Percentiles rank a stretch among this genome's conserved stretches.
Evolutionary conservation across 805 yeast genomes (phyloP).

Genomic region (Kazachstania bromeliacearum): DNA sequence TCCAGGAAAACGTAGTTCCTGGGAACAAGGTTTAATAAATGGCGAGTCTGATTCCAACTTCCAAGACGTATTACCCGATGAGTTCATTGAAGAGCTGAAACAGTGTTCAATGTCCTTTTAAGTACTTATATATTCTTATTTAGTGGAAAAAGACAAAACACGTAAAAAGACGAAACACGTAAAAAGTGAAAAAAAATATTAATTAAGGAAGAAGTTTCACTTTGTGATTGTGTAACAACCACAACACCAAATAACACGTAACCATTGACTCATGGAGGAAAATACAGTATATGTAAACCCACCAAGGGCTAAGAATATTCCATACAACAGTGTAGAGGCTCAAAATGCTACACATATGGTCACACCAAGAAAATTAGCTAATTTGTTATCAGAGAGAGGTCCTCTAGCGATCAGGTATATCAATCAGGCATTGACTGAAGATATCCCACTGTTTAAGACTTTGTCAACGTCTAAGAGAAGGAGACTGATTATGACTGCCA

Average conservation of each 20-base stretch:
- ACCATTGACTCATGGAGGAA: too few species aligned
- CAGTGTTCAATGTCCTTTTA: constrained; percentile 1
- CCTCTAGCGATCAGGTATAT: constrained; percentile 87
- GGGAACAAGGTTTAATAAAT: constrained; percentile 46
- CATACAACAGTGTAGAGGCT: too few species aligned
- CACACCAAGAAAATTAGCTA: constrained; percentile 46
- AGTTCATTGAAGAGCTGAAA: constrained; percentile 5
- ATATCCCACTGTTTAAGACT: constrained; percentile 69
- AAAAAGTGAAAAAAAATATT: too few species aligned
- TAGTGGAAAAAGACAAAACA: background rate
- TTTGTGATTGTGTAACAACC: too few species aligned
- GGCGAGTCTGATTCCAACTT: constrained; percentile 23
- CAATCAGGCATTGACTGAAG: constrained; percentile 62
- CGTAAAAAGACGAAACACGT: too few species aligned
- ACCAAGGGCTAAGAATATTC: too few species aligned
- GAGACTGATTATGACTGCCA: constrained; percentile 76
- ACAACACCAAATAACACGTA: too few species aligned
- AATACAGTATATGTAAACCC: too few species aligned
- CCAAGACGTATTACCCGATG: constrained; percentile 29
- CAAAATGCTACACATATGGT: constrained; percentile 7
- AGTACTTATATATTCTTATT: background rate
- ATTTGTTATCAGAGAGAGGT: constrained; percentile 60
- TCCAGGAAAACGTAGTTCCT: constrained; percentile 37
- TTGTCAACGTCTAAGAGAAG: constrained; percentile 82
- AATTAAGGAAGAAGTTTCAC: too few species aligned